Evolutionary conservation across 768 basidiomycete species (phyloP).

Genomic region (Rhodotorula babjevae): DNA sequence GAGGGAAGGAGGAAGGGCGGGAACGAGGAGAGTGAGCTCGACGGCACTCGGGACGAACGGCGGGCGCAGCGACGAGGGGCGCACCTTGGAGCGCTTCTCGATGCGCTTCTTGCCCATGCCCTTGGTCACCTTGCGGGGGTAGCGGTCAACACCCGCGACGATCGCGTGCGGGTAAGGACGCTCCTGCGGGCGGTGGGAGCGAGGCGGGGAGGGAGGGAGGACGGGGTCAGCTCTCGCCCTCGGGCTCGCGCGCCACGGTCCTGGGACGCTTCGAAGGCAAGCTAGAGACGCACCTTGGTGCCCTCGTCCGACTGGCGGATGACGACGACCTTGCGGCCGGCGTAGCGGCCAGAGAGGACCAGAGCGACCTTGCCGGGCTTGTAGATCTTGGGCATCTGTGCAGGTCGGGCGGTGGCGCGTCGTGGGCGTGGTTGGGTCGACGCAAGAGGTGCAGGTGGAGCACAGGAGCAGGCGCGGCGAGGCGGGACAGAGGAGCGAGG

Average conservation of each 20-base stretch:
- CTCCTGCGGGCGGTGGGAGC: conserved; percentile 49
- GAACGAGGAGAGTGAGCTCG: neutral
- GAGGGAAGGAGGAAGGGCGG: neutral
- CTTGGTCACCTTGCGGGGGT: conserved; percentile 94
- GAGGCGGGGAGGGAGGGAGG: too few species aligned
- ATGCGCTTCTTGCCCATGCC: conserved; percentile 97
- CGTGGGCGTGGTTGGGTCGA: neutral
- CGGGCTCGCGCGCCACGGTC: neutral
- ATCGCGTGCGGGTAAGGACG: conserved; percentile 95
- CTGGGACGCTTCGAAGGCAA: too few species aligned
- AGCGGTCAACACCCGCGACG: conserved; percentile 95
- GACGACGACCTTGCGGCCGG: conserved; percentile 98
- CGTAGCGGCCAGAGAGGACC: conserved; percentile 70
- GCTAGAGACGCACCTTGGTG: conserved; percentile 56
- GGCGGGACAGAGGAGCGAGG: neutral
- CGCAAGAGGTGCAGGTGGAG: neutral
- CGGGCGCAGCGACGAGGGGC: neutral
- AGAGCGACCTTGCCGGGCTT: conserved; percentile 52
- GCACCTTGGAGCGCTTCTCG: conserved; percentile 71
- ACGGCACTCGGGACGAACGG: neutral
- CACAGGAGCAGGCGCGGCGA: neutral
- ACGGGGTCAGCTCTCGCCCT: neutral
- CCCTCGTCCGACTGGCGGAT: conserved; percentile 98
- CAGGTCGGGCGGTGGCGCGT: neutral
- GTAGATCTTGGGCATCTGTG: conserved; percentile 48